A percentile compares a stretch with the other conserved stretches of the same genome.
Conservation (phyloP, 805 yeast species). For the Candida alai region DNA sequence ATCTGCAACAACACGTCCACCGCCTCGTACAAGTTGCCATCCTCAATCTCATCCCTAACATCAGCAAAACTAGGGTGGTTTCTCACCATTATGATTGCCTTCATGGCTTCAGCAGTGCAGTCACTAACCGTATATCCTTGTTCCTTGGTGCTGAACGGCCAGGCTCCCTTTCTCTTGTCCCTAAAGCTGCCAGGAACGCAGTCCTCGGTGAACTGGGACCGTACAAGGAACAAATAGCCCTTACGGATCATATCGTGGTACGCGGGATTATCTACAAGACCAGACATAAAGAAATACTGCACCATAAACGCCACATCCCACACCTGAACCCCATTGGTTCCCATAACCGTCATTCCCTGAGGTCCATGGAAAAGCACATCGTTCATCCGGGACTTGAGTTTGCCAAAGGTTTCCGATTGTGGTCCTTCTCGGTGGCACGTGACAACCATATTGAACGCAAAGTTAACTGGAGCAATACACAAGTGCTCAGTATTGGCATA, state of each 20-base stretch:
- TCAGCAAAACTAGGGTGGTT: conserved; percentile 51
- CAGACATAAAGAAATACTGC: conserved; percentile 78
- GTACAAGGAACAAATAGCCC: conserved; percentile 67
- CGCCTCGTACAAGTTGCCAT: conserved; percentile 55
- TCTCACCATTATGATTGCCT: conserved; percentile 89
- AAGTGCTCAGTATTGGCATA: conserved; percentile 71
- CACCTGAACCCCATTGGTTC: conserved; percentile 95
- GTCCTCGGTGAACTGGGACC: conserved; percentile 82
- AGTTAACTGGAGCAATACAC: conserved; percentile 91
- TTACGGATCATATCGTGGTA: conserved; percentile 59
- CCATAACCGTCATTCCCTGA: conserved; percentile 90
- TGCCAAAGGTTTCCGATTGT: conserved; percentile 56
- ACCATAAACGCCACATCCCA: conserved; percentile 95
- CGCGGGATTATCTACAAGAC: conserved; percentile 66
- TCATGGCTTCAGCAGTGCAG: conserved; percentile 93
- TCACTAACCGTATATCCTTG: conserved; percentile 97
- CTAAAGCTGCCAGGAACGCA: conserved; percentile 76
- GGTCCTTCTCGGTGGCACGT: conserved; percentile 67
- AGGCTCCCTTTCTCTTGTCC: conserved; percentile 82
- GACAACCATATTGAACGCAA: conserved; percentile 77
- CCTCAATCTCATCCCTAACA: conserved; percentile 49
- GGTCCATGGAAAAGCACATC: conserved; percentile 84
- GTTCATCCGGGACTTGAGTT: conserved; percentile 55
- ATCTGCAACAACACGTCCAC: conserved; percentile 71
- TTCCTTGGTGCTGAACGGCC: conserved; percentile 94